Evolutionary conservation across 2,329 filamentous ascomycete genomes (phyloP), one percentile per base, ranked within the genome.

Genomic region (Stachybotrys chartarum): DNA sequence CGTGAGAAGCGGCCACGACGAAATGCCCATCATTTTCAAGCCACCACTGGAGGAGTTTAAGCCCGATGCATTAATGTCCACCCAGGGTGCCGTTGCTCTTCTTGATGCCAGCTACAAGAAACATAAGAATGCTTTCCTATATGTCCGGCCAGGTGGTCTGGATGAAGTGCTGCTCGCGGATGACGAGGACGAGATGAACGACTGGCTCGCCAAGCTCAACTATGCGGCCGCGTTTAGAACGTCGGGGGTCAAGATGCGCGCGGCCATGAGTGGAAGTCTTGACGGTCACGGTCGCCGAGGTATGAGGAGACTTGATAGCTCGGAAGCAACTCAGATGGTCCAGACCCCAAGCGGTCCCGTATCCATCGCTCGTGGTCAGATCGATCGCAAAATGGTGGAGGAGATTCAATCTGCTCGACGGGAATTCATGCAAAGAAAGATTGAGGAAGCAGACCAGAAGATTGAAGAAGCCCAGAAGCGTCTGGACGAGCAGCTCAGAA

Each of bases 161-260:
- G 93, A 99, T 65, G 94, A 99, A 68, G 86, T 93, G 1, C 87
- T 99, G 44, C 76, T 97, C 17, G 93, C 94, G 6, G 92, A 97
- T 63, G 91, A 85, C 54, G 94, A 99, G 64, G 78, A 84, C 1
- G 94, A 99, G 64, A 86, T 96, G 80, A 96, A 97, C 64, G 94
- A 99, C 67, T 99, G 94, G 94, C 77, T 99, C 31, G 90, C 89
- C 7, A 94, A 96, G 66, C 81, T 99, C 57, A 99, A 99, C 69
- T 97, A 97, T 68, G 93, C 93, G 39, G 92, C 94, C 8, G 90
- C 94, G 1, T 97, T 97, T 70, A 84, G 91, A 62, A 96, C 91
- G 0, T 90, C 92, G 6, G 92, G 93, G 12, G 91, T 97, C 6
- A 84, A 91, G 48, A 95, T 96, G 79, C 84, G 93, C 62, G 92